Evolutionary conservation across 2,329 filamentous ascomycete genomes (phyloP), one percentile per base, ranked within the genome.

Genomic region (Dichotomopilus funicola): DNA sequence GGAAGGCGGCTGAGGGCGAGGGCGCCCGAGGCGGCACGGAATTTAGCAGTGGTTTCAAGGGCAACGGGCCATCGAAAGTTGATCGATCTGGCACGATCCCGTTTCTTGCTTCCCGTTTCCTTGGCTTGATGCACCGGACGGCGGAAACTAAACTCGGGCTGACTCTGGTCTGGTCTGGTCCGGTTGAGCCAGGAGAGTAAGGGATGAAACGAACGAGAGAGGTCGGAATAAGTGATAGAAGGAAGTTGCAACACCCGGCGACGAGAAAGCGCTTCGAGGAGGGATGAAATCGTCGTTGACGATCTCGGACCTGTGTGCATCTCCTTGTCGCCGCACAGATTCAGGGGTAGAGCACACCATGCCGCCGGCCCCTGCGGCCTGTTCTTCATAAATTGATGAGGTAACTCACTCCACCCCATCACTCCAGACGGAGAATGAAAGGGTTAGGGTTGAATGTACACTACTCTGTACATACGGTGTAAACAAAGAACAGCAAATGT

Each of bases 11-110:
- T 51, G 41, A 7, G 42, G 54, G 41, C 41, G 41, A 49, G 40
- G 34, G 47, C 37, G n/a, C n/a, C n/a, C n/a, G 51, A 49, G 44
- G 35, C 57, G 54, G 54, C 45, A 49, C 12, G 42, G 51, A 51
- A 59, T 60, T 63, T 59, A 59, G 55, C 58, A 59, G 50, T 33
- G 49, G 61, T 63, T 61, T 62, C 62, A 61, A 62, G 54, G 57
- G 59, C 57, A 60, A 60, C 51, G 44, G 51, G 19, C 19, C 56
- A 57, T 45, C 34, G 31, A 41, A 50, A 33, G 41, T 11, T 41
- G 51, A 49, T 53, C 46, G 49, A 53, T 40, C 27, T 49, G 45
- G 34, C 50, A 46, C 48, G 53, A 47, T 59, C 42, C 43, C 10
- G 40, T 13, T n/a, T 42, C 10, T 13, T 42, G 40, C 40, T 42